Evolutionary conservation across 306 rosid species (phyloP).

Genomic region (Acacia crassicarpa): DNA sequence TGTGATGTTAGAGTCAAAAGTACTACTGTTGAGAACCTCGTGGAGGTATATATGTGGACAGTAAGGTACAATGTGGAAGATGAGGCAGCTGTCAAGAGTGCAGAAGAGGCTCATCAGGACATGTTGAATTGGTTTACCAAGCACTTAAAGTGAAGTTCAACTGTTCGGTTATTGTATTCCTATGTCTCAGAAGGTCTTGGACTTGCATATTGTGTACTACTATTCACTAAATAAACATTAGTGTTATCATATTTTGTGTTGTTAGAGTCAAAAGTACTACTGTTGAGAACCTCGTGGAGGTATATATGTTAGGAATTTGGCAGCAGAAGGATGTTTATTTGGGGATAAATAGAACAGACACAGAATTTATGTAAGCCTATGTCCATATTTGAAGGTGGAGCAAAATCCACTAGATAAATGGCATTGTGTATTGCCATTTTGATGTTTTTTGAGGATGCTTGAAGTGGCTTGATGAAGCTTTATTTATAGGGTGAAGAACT

Average conservation of each 20-base stretch:
- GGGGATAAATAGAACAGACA: not conserved
- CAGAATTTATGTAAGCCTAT: not conserved
- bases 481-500: not conserved
- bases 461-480: not conserved
- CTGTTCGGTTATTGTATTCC: constrained; percentile 3
- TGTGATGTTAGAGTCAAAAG: not conserved
- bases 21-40: not conserved
- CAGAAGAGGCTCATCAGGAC: constrained; percentile 68
- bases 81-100: constrained; percentile 47
- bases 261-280: not conserved
- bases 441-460: not conserved
- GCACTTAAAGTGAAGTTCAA: constrained; percentile 40
- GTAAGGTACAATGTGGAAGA: constrained; percentile 52
- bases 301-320: not conserved
- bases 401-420: not conserved
- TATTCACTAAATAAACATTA: not conserved
- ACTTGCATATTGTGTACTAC: not conserved
- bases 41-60: constrained; percentile 53
- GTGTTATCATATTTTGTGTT: not conserved
- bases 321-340: not conserved
- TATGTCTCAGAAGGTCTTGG: not conserved
- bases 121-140: constrained; percentile 62
- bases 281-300: not conserved
- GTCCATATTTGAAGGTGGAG: not conserved
- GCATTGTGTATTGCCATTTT: not conserved